Percentiles rank a stretch among this genome's conserved stretches.
Evolutionary conservation across 805 yeast genomes (phyloP).

Genomic region (Maudiozyma saulgeensis): DNA sequence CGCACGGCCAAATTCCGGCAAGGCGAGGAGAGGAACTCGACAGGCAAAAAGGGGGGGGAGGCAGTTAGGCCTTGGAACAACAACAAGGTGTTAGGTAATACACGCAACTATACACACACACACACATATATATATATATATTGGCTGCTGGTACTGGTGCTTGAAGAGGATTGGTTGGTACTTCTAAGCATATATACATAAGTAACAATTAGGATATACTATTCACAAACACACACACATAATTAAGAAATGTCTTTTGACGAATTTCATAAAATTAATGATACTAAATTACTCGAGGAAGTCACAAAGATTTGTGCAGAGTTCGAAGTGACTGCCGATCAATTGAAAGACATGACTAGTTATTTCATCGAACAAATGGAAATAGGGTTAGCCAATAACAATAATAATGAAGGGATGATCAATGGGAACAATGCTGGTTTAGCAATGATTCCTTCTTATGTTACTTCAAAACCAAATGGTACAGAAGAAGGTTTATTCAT

Average conservation of each 20-base stretch:
- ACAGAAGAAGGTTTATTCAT: constrained; percentile 70
- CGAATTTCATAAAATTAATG: constrained; percentile 20
- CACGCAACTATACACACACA: too few relatives aligned
- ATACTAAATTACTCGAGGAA: constrained; percentile 13
- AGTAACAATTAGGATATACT: too few relatives aligned
- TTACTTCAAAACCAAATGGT: constrained; percentile 79
- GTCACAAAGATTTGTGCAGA: constrained; percentile 22
- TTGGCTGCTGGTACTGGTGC: neutral
- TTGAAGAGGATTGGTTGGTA: neutral
- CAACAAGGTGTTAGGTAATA: too few relatives aligned
- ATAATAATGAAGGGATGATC: constrained; percentile 16
- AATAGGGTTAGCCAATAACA: constrained; percentile 35
- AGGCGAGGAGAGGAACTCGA: neutral
- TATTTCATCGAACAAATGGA: constrained; percentile 54
- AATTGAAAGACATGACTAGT: constrained; percentile 31
- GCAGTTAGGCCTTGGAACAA: neutral
- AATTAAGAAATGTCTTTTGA: constrained; percentile 21
- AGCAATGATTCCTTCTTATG: constrained; percentile 92
- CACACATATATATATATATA: too few relatives aligned
- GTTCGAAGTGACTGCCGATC: constrained; percentile 18
- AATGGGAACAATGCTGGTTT: constrained; percentile 37
- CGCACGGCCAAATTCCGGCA: too few relatives aligned
- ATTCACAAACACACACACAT: constrained; percentile 1
- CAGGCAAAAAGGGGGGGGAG: neutral
- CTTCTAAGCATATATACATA: neutral